Conservation (phyloP, 2,329 filamentous ascomycete genomes). For the Colletotrichum destructivum region DNA sequence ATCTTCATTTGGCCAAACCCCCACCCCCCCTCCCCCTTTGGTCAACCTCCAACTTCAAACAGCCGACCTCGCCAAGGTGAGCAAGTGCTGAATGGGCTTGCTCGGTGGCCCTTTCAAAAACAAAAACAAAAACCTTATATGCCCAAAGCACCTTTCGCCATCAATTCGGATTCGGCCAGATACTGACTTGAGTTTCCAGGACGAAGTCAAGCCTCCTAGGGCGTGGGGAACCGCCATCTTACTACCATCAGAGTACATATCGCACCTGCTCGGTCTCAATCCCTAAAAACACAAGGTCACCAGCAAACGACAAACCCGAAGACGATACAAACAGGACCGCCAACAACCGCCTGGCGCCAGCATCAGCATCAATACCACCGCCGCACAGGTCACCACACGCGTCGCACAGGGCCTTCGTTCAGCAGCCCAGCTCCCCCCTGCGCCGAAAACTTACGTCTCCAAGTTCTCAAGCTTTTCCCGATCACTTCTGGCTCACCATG, state of each 20-base stretch:
- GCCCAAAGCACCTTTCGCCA: constrained; percentile 11
- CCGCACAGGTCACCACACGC: constrained; percentile 6
- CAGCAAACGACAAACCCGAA: not conserved
- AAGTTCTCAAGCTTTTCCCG: not conserved
- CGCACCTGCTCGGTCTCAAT: not conserved
- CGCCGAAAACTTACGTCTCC: not conserved
- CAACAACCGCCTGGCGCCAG: not conserved
- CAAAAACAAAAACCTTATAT: constrained; percentile 10
- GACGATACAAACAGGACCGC: not conserved
- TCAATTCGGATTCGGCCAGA: not conserved
- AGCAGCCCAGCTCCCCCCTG: not conserved
- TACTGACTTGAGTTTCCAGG: constrained; percentile 12
- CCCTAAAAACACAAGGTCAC: not conserved
- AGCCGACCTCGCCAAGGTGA: constrained; percentile 16
- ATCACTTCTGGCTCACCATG: constrained; percentile 54
- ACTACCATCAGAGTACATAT: not conserved
- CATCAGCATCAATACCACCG: constrained; percentile 1
- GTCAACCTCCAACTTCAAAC: not conserved
- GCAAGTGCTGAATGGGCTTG: not conserved
- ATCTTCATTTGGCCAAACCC: constrained; percentile 1
- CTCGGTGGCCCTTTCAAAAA: not conserved
- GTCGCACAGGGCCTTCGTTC: constrained; percentile 19
- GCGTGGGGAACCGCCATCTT: not conserved
- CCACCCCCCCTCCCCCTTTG: not conserved
- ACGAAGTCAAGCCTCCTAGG: constrained; percentile 1